Conservation (phyloP, 2,329 filamentous ascomycete genomes). For the Cordyceps javanica region DNA sequence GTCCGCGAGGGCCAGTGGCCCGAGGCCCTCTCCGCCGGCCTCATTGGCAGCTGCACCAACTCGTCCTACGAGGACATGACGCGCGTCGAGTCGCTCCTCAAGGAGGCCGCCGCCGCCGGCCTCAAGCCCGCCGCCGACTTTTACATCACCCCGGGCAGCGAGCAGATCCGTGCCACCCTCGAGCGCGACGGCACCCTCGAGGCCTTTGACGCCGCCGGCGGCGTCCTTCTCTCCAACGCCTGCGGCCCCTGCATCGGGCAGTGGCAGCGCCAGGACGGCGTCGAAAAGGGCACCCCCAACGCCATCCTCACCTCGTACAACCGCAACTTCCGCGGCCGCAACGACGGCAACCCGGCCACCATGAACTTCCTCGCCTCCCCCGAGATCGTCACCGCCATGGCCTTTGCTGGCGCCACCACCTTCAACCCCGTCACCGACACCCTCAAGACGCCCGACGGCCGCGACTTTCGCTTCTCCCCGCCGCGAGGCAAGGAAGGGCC, state of each 20-base stretch:
- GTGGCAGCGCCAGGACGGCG: conserved; percentile 86
- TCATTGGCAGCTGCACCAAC: conserved; percentile 98
- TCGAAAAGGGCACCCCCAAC: conserved; percentile 79
- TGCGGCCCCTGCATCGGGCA: conserved; percentile 93
- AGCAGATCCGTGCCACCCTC: conserved; percentile 92
- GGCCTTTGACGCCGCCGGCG: conserved; percentile 81
- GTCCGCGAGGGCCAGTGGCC: conserved; percentile 87
- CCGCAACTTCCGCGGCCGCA: conserved; percentile 94
- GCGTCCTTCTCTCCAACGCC: conserved; percentile 86
- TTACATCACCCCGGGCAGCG: conserved; percentile 93
- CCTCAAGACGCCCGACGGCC: conserved; percentile 72
- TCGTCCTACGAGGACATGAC: conserved; percentile 99
- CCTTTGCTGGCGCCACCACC: conserved; percentile 83
- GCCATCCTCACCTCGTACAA: conserved; percentile 98
- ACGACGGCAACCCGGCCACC: conserved; percentile 91
- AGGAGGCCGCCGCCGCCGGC: conserved; percentile 84
- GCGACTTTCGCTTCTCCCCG: conserved; percentile 77
- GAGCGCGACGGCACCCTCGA: conserved; percentile 81
- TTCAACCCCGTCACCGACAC: conserved; percentile 94
- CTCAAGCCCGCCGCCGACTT: conserved; percentile 85
- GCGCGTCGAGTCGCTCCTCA: conserved; percentile 84
- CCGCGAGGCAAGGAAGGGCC: conserved; percentile 65
- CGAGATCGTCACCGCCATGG: conserved; percentile 93
- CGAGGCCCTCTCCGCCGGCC: conserved; percentile 78
- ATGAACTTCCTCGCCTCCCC: conserved; percentile 99